Conservation (phyloP, 1,284 basidiomycete genomes). For the Megacollybia platyphylla region DNA sequence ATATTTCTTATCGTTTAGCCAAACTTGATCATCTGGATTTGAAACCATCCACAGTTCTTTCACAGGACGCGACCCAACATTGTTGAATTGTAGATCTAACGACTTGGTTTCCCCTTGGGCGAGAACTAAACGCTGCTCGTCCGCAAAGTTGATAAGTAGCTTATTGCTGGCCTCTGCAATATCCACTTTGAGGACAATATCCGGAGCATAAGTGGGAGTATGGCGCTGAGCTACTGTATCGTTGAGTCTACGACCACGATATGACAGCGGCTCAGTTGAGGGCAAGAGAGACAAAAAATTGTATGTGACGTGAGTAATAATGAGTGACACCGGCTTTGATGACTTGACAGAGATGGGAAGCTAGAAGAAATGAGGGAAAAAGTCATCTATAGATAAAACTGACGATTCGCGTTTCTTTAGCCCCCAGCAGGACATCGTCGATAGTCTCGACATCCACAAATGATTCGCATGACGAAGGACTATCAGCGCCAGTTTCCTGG, state of each 20-base stretch:
- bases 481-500: constrained; percentile 21
- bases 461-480: constrained; percentile 19
- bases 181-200: constrained; percentile 39
- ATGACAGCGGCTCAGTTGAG: constrained; percentile 43
- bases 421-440: constrained; percentile 39
- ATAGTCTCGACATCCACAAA: constrained; percentile 45
- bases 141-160: constrained; percentile 41
- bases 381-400: constrained; percentile 9
- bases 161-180: constrained; percentile 50
- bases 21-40: constrained; percentile 49
- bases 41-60: constrained; percentile 58
- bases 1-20: constrained; percentile 19
- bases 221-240: constrained; percentile 58
- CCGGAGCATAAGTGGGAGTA: constrained; percentile 50
- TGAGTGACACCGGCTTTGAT: constrained; percentile 34
- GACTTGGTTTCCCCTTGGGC: constrained; percentile 49
- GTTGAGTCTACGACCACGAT: constrained; percentile 55
- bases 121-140: constrained; percentile 35
- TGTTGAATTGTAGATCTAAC: constrained; percentile 45
- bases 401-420: constrained; percentile 50
- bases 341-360: constrained; percentile 50
- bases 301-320: constrained; percentile 43
- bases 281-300: constrained; percentile 59
- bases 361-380: constrained; percentile 18
- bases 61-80: constrained; percentile 42